Evolutionary conservation across 1,284 basidiomycete genomes (phyloP).

Genomic region (Moniliophthora roreri): DNA sequence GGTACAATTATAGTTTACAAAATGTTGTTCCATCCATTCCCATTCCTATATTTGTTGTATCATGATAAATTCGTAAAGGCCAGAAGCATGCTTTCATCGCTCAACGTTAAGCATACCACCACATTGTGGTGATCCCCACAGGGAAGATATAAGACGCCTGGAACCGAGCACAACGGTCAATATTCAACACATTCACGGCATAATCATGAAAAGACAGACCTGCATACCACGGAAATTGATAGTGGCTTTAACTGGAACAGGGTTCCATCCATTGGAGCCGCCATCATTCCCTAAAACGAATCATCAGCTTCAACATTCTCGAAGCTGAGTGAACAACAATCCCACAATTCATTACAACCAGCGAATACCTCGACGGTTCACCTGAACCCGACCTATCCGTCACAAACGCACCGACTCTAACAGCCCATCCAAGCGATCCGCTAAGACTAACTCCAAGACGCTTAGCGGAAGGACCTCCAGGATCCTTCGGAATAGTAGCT

Average conservation of each 20-base stretch:
- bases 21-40: too few relatives aligned
- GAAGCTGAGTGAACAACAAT: not conserved
- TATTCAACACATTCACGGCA: too few relatives aligned
- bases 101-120: too few relatives aligned
- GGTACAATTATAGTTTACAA: too few relatives aligned
- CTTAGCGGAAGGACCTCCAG: slow-evolving; percentile 7
- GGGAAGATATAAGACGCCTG: too few relatives aligned
- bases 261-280: not conserved
- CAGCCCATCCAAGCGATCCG: not conserved
- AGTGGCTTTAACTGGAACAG: slow-evolving; percentile 2
- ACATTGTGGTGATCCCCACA: too few relatives aligned
- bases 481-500: slow-evolving; percentile 7
- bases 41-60: too few relatives aligned
- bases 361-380: slow-evolving; percentile 4
- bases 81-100: too few relatives aligned
- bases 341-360: slow-evolving; percentile 12
- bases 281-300: not conserved
- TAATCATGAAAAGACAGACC: not conserved
- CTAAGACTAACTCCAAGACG: slow-evolving; percentile 2
- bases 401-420: slow-evolving; percentile 8
- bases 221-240: slow-evolving; percentile 13
- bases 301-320: not conserved
- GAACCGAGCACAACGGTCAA: too few relatives aligned
- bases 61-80: too few relatives aligned
- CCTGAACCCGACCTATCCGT: not conserved